phyloP scores from a whole-genome alignment of 139 green algal genomes.

The Picochlorum costavermella region DNA sequence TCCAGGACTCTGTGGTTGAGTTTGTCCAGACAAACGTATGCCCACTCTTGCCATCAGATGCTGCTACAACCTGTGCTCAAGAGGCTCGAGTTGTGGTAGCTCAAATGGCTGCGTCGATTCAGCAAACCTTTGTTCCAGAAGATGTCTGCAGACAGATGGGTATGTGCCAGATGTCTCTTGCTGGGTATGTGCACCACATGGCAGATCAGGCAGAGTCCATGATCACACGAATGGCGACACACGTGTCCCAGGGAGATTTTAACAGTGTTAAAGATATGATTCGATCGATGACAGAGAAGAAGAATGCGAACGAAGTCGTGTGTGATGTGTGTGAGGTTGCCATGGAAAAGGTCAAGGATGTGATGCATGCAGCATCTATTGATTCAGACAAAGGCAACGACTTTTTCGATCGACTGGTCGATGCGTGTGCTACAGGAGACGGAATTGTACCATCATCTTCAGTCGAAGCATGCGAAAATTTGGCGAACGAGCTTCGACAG shows the following conservation, averaged over 20 bases:
- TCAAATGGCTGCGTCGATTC: not conserved
- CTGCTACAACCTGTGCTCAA: not conserved
- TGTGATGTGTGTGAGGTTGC: conserved; percentile 4
- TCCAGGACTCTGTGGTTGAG: conserved; percentile 2
- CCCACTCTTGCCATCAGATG: not conserved
- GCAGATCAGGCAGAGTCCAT: not conserved
- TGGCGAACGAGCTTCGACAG: too few relatives aligned
- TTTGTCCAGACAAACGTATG: conserved; percentile 7
- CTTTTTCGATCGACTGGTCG: not conserved
- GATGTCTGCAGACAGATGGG: conserved; percentile 17
- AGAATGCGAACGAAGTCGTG: not conserved
- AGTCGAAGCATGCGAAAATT: not conserved
- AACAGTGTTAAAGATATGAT: not conserved
- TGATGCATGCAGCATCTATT: conserved; percentile 8
- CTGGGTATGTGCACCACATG: not conserved
- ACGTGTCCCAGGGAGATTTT: not conserved
- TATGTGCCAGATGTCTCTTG: conserved; percentile 4
- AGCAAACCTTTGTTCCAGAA: not conserved
- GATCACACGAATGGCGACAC: not conserved
- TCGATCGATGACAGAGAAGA: not conserved
- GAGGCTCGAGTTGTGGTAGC: conserved; percentile 22
- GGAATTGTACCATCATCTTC: not conserved
- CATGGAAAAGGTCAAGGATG: not conserved
- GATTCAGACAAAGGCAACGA: not conserved
- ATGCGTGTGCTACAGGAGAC: conserved; percentile 1